These are phyloP conservation scores for Wickerhamiella occidentalis DNA, from an alignment of 805 yeast genomes.

Conservation along the genomic window DNA sequence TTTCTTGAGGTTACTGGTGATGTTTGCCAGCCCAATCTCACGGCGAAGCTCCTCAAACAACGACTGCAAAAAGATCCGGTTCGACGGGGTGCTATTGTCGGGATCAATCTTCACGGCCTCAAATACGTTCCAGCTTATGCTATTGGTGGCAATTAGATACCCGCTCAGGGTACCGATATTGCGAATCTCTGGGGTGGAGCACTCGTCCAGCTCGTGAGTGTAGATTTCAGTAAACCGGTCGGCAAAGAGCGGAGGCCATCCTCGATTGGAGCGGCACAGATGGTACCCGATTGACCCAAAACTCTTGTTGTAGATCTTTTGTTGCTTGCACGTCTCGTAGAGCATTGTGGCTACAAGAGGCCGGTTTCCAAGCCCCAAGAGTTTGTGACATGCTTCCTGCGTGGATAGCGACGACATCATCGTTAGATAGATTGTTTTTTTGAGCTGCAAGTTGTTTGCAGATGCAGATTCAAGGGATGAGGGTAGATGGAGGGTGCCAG, in stretches of 20 bases:
- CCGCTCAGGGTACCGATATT: conserved; percentile 82
- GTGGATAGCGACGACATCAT: conserved; percentile 83
- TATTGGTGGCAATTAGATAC: conserved; percentile 60
- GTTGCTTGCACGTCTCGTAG: conserved; percentile 72
- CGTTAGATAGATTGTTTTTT: conserved; percentile 67
- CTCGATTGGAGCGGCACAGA: conserved; percentile 37
- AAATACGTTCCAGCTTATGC: conserved; percentile 51
- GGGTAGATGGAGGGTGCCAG: not conserved
- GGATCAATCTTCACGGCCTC: conserved; percentile 50
- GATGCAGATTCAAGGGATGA: conserved; percentile 24
- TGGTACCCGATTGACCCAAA: conserved; percentile 68
- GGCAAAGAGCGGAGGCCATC: conserved; percentile 49
- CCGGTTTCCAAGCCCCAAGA: conserved; percentile 34
- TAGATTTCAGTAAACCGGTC: conserved; percentile 46
- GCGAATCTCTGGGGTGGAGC: conserved; percentile 60
- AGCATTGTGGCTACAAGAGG: conserved; percentile 54
- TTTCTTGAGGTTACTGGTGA: conserved; percentile 32
- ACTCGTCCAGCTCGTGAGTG: conserved; percentile 41
- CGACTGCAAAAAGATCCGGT: conserved; percentile 66
- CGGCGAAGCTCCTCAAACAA: conserved; percentile 66
- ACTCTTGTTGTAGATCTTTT: conserved; percentile 72
- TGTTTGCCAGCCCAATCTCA: conserved; percentile 50
- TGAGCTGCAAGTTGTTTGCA: conserved; percentile 47
- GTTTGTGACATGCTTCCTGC: conserved; percentile 86
- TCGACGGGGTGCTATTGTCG: conserved; percentile 61